Base-by-base conservation (phyloP, 805 yeast genomes). In the Myxozyma melibiosi region DNA sequence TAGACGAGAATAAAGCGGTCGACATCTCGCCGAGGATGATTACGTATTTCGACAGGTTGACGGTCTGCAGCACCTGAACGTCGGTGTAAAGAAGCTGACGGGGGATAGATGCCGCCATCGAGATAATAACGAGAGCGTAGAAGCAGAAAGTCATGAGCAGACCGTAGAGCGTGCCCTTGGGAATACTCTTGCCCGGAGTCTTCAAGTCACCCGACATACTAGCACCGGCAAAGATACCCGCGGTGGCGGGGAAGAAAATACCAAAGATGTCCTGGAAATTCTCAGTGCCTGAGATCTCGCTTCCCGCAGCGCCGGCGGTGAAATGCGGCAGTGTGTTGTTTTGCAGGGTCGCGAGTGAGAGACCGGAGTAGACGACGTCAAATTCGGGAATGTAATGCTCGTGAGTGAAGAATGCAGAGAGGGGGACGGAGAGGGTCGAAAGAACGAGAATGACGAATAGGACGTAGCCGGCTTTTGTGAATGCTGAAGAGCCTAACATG, bases 181-280 rank as follows among this genome's bases (percentile, higher is more conserved):
- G 99, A 44, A 94, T 94, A 1, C 96, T 83, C 66, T 81, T 83
- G 0, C 97, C 89, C 0, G 99, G 99, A 53, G 80, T 84, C 54
- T 80, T 75, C 61, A 94, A 77, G 66, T 90, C 97, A 18, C 99
- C 98, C 39, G 97, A 90, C 99, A 94, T 94, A 24, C 96, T 88
- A 1, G 99, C 97, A 16, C 99, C 99, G 2, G 99, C 98, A 71
- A 94, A 86, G 27, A 94, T 91, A 56, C 99, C 99, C 5, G 98
- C 97, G 0, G 99, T 92, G 0, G 99, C 97, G 9, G 99, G 97
- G 75, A 94, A 94, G 70, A 94, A 90, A 43, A 94, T 88, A 2
- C 98, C 98, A 79, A 94, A 94, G 62, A 95, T 73, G 69, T 88
- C 86, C 53, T 84, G 82, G 68, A 92, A 90, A 0, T 85, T 89